Evolutionary conservation across 345 rosid species (phyloP), one percentile per base, ranked within the genome.

Genomic region (Aegle marmelos): DNA sequence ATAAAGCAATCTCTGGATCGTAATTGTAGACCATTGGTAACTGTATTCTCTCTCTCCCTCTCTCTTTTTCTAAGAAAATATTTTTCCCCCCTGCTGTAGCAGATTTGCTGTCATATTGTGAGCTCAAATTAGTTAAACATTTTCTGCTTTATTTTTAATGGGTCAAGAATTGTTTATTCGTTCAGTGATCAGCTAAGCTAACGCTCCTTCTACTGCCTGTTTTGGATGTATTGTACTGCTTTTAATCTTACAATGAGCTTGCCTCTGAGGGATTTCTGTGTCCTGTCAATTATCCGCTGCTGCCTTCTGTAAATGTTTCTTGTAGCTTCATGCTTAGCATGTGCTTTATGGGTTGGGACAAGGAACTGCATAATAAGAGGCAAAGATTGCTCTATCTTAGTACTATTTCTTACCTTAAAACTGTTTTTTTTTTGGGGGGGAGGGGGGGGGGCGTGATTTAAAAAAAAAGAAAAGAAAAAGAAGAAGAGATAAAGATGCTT

Each of bases 1-100:
- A 91, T 87, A 86, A 88, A 82, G 94, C 92, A 50, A 78, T 94
- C 80, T 83, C 92, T 24, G 87, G 88, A 34, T 54, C 82, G 19
- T 86, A 70, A 81, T 62, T 36, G 37, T 66, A 0, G 76, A 50
- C 27, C 61, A 17, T n/a, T 45, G 25, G 70, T 72, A 16, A 77
- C 22, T 24, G 80, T 68, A 73, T 24, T 36, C 37, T 61, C n/a
- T 50, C 34, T 28, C 56, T n/a, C 62, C 60, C 68, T 63, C 5
- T 69, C 45, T 59, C 36, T 57, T 8, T 57, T 8, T 10, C 4
- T 9, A 41, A 41, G 16, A 2, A 7, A 45, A 33, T 7, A 0
- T 27, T 17, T 48, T 0, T 13, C 41, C 34, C 8, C 33, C 41
- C 25, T 67, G 25, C 16, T 67, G 9, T 30, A 21, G 34, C 56